phyloP scores from a whole-genome alignment of 768 basidiomycete species.

The Hypsizygus marmoreus region DNA sequence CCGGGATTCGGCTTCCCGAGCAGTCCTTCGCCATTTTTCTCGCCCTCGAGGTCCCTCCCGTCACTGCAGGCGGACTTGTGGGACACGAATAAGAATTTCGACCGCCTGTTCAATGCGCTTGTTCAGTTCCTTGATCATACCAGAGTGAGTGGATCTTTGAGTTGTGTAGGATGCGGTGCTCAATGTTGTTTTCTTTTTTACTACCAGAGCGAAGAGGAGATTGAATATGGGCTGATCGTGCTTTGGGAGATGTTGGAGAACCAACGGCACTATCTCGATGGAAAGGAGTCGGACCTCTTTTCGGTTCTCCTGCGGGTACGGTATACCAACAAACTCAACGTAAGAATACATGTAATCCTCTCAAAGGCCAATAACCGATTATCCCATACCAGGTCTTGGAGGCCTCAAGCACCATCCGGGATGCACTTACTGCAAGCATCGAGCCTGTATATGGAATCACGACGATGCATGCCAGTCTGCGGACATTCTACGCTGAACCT shows the following conservation, averaged over 20 bases:
- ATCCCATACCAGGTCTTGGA: constrained; percentile 65
- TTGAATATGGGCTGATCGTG: constrained; percentile 80
- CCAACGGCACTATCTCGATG: constrained; percentile 73
- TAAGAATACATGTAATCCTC: constrained; percentile 35
- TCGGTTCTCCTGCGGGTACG: constrained; percentile 69
- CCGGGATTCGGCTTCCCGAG: constrained; percentile 50
- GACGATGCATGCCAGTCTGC: constrained; percentile 75
- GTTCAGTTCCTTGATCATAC: constrained; percentile 60
- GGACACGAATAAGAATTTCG: constrained; percentile 71
- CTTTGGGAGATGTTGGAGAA: constrained; percentile 84
- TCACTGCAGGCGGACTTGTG: constrained; percentile 63
- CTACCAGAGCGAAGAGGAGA: constrained; percentile 57
- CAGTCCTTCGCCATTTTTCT: constrained; percentile 60
- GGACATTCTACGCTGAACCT: constrained; percentile 60
- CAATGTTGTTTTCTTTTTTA: constrained; percentile 3
- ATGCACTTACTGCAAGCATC: constrained; percentile 66
- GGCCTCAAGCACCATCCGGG: constrained; percentile 81
- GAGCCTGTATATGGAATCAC: constrained; percentile 87
- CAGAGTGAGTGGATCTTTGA: constrained; percentile 47
- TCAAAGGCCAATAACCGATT: neutral
- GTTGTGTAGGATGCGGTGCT: neutral
- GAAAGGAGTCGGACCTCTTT: constrained; percentile 78
- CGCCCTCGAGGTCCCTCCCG: constrained; percentile 39
- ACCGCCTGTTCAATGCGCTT: constrained; percentile 67
- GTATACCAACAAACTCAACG: constrained; percentile 71